Evolutionary conservation across 768 basidiomycete species (phyloP).

Genomic region (Jaapia argillacea): DNA sequence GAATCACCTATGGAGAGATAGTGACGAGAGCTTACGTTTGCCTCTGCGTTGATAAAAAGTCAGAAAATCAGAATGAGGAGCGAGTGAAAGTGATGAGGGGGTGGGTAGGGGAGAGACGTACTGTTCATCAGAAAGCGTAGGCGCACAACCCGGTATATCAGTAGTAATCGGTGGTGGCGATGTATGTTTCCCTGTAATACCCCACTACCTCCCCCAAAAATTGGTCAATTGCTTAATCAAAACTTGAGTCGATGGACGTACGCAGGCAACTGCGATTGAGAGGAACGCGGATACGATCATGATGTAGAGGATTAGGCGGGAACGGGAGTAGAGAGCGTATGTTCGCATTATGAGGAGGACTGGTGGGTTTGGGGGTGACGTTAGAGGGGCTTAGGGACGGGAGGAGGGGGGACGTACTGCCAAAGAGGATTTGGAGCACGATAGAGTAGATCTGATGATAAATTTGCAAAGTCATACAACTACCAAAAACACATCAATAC

Average conservation of each 20-base stretch:
- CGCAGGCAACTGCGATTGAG: constrained; percentile 17
- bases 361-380: too few relatives aligned
- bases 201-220: too few relatives aligned
- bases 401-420: constrained; percentile 14
- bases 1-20: constrained; percentile 2
- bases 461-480: constrained; percentile 21
- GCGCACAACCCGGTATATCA: not conserved
- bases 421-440: constrained; percentile 20
- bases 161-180: not conserved
- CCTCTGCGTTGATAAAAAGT: too few relatives aligned
- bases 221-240: too few relatives aligned
- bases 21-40: constrained; percentile 3
- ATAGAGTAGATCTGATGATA: constrained; percentile 28
- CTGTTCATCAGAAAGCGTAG: not conserved
- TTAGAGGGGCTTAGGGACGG: too few relatives aligned
- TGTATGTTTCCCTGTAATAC: too few relatives aligned
- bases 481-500: too few relatives aligned
- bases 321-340: constrained; percentile 32
- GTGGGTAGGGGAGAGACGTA: not conserved
- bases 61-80: not conserved
- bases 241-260: constrained; percentile 23
- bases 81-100: constrained; percentile 5
- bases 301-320: constrained; percentile 17
- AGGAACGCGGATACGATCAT: constrained; percentile 16
- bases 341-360: constrained; percentile 33